These are phyloP conservation scores for Middelhovenomyces tepae DNA, from an alignment of 805 yeast species.

Conservation along the genomic window DNA sequence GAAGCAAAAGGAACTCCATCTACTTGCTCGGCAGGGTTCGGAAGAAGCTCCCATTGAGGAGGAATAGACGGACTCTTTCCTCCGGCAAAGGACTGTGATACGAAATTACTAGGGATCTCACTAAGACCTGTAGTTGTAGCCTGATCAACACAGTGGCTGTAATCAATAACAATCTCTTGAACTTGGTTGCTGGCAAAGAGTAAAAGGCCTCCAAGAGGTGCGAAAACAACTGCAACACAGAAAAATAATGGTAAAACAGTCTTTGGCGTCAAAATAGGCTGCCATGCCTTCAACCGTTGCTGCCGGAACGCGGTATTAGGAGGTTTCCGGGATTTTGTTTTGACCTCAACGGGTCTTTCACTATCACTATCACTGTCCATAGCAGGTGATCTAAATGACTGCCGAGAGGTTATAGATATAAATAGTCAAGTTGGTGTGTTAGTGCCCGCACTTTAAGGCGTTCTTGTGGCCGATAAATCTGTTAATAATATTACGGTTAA, in stretches of 20 bases:
- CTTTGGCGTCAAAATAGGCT: constrained; percentile 85
- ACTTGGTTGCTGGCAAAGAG: constrained; percentile 70
- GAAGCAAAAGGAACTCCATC: constrained; percentile 16
- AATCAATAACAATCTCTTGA: constrained; percentile 65
- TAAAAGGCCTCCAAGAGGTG: constrained; percentile 85
- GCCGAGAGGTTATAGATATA: no score
- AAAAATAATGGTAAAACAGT: constrained; percentile 81
- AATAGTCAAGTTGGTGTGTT: no score
- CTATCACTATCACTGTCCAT: constrained; percentile 27
- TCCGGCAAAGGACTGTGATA: constrained; percentile 52
- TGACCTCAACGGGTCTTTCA: constrained; percentile 19
- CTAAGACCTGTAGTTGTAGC: constrained; percentile 39
- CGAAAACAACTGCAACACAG: constrained; percentile 65
- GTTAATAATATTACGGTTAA: no score
- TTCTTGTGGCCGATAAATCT: no score
- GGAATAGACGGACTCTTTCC: constrained; percentile 28
- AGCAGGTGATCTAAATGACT: no score
- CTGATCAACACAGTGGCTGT: constrained; percentile 53
- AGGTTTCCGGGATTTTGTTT: constrained; percentile 32
- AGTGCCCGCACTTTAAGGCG: no score
- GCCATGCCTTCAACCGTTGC: constrained; percentile 62
- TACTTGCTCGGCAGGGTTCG: constrained; percentile 25
- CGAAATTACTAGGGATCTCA: constrained; percentile 52
- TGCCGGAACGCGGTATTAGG: constrained; percentile 40
- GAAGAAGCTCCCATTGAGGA: constrained; percentile 57